Conservation (phyloP, 2,329 filamentous ascomycete species). For the Fusarium citri region DNA sequence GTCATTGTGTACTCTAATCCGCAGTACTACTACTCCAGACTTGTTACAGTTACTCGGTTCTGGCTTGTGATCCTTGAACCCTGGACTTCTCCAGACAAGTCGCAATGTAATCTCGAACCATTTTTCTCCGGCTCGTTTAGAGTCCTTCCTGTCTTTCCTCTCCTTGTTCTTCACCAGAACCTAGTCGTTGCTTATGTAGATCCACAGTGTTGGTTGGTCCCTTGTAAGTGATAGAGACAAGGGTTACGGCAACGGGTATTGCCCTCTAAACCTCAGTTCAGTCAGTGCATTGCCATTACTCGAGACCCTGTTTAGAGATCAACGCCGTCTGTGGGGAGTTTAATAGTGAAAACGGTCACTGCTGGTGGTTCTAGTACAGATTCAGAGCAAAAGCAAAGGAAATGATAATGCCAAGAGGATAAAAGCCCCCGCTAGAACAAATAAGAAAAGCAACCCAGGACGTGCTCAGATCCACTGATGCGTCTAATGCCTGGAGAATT, state of each 20-base stretch:
- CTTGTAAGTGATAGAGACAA: not conserved
- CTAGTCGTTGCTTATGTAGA: conserved; percentile 13
- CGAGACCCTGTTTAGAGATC: not conserved
- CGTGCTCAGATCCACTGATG: conserved; percentile 5
- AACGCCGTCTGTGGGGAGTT: not conserved
- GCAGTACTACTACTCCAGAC: not conserved
- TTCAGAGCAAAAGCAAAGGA: not conserved
- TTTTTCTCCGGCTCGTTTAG: not conserved
- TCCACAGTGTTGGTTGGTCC: conserved; percentile 14
- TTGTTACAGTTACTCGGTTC: not conserved
- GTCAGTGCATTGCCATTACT: conserved; percentile 8
- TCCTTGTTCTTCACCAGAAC: conserved; percentile 1
- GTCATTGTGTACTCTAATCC: not conserved
- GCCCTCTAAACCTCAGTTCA: not conserved
- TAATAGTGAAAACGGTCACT: not conserved
- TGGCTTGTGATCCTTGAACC: not conserved
- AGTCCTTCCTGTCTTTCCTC: not conserved
- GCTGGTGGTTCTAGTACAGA: not conserved
- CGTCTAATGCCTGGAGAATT: not conserved
- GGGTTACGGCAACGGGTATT: not conserved
- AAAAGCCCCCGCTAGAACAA: not conserved
- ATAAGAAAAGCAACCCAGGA: not conserved
- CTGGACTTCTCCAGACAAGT: not conserved
- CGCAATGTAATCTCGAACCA: not conserved
- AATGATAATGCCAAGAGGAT: not conserved